These are phyloP conservation scores for Ailanthus altissimus DNA, from an alignment of 345 rosid species.

Conservation along the genomic window DNA sequence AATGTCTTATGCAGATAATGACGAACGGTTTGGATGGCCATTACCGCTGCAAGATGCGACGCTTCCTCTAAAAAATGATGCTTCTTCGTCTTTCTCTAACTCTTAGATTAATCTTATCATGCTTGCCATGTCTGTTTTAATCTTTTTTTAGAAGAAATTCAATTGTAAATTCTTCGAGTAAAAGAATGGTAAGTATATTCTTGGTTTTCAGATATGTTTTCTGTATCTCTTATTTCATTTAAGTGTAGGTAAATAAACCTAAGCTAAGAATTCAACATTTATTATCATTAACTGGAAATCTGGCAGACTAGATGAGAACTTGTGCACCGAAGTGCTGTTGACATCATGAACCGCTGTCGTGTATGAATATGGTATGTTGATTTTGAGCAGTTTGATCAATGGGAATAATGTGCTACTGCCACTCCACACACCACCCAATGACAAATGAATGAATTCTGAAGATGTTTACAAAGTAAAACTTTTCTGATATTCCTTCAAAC, in stretches of 20 bases:
- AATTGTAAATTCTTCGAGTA: too few relatives aligned
- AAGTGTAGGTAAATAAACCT: too few relatives aligned
- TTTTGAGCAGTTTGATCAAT: not conserved
- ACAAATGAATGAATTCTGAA: not conserved
- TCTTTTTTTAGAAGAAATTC: too few relatives aligned
- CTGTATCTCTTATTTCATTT: too few relatives aligned
- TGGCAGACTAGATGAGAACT: too few relatives aligned
- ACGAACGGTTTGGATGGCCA: slow-evolving; percentile 25
- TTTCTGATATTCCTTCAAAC: not conserved
- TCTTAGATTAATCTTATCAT: not conserved
- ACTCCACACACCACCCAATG: not conserved
- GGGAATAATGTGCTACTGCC: not conserved
- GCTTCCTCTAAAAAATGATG: slow-evolving; percentile 26
- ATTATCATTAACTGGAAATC: too few relatives aligned
- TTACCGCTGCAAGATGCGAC: not conserved
- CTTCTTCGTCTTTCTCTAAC: slow-evolving; percentile 28
- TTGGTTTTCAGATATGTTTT: too few relatives aligned
- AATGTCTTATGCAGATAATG: slow-evolving; percentile 38
- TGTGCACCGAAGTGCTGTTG: not conserved
- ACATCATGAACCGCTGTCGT: too few relatives aligned
- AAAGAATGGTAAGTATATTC: too few relatives aligned
- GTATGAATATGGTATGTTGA: too few relatives aligned
- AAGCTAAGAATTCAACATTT: too few relatives aligned
- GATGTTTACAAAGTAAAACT: not conserved
- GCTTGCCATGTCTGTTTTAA: not conserved